A percentile compares a stretch with the other conserved stretches of the same genome.
Conservation (phyloP, 2,329 filamentous ascomycete species). For the Nigrospora sphaerica region DNA sequence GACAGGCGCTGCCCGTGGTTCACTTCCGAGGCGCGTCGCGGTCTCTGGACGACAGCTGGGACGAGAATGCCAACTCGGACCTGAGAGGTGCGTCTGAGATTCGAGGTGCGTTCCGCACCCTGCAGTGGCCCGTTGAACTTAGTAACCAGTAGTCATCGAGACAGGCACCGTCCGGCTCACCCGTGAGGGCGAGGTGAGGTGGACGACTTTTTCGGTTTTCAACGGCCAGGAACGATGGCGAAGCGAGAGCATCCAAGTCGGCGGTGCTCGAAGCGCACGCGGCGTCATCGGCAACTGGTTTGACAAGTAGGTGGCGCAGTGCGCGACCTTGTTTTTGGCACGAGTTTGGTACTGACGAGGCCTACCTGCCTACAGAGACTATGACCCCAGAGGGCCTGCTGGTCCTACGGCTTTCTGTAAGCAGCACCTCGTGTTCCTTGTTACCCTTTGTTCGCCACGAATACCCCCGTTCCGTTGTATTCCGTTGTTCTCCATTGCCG, state of each 20-base stretch:
- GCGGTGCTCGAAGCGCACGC: conserved; percentile 55
- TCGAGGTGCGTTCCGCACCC: conserved; percentile 16
- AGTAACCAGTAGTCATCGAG: conserved; percentile 1
- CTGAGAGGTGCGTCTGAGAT: conserved; percentile 45
- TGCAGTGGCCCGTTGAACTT: background rate
- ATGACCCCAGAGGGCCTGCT: conserved; percentile 57
- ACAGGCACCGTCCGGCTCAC: conserved; percentile 59
- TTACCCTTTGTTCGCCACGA: no score
- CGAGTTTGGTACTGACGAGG: background rate
- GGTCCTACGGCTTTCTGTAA: conserved; percentile 61
- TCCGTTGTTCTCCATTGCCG: no score
- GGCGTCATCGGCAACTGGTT: conserved; percentile 75
- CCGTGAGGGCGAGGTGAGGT: conserved; percentile 63
- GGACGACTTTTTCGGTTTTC: conserved; percentile 62
- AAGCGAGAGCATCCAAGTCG: conserved; percentile 70
- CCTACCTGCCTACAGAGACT: conserved; percentile 38
- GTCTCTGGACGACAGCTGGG: conserved; percentile 56
- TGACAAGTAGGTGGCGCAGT: conserved; percentile 47
- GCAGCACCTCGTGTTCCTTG: no score
- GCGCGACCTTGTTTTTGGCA: background rate
- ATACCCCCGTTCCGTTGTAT: no score
- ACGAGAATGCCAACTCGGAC: conserved; percentile 61
- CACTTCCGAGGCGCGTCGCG: conserved; percentile 58
- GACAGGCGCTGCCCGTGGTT: conserved; percentile 54
- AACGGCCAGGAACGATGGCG: conserved; percentile 64